Evolutionary conservation across 352 stramenopile species (phyloP), one percentile per base, ranked within the genome.

Genomic region (Pythium phragmiticola): DNA sequence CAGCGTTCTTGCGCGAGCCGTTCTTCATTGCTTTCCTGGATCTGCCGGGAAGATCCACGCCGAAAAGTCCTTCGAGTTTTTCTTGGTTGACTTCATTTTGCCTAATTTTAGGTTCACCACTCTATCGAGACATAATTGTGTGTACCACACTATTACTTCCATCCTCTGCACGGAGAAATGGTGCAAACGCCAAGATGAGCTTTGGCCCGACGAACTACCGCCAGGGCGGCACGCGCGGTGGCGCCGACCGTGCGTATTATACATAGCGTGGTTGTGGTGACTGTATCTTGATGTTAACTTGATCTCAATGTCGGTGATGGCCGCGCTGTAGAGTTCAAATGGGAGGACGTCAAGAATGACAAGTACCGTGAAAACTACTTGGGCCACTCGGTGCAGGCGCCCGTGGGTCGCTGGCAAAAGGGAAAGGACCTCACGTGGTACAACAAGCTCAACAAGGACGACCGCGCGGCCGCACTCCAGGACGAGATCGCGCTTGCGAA

Each of bases 301-400:
- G 34, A 39, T 39, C 26, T 30, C 3, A 30, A 30, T 30, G 26
- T 30, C 3, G 26, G 26, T 21, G 21, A 21, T 21, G 21, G 21
- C 21, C 21, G 42, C n/a, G 19, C 9, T 42, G 13, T 57, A 92
- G 86, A 96, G 50, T 97, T 97, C 70, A 96, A 95, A 61, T 97
- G 90, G 89, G 90, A 97, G 28, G 90, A 97, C 71, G 90, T 97
- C 26, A 97, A 97, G 80, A 90, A 87, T 59, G 90, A 97, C 73
- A 95, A 97, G 72, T 93, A 97, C 65, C 80, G 90, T 23, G 90
- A 97, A 56, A 95, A 96, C 65, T 97, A 97, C 66, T 53, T 97
- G 34, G 90, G 90, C 21, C 82, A 97, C 65, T 96, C 87, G 55
- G 68, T 97, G 46, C 74, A 92, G 46, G 89, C 89, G 36, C 87